phyloP scores from a whole-genome alignment of 495 filamentous ascomycete species.

The Daldinia decipiens region DNA sequence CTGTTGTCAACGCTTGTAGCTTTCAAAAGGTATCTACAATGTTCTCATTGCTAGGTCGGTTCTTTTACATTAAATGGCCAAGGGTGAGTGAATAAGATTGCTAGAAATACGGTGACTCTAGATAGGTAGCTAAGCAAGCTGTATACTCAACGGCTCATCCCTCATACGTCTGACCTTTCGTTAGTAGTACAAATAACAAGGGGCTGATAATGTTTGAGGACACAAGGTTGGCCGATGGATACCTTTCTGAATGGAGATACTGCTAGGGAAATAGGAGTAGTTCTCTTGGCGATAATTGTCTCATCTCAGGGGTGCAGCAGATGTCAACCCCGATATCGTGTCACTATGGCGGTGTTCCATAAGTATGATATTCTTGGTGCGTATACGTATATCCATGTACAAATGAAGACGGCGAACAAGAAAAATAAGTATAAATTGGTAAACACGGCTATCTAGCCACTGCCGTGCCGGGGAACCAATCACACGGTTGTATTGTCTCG shows the following conservation, averaged over 20 bases:
- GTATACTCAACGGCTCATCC: no score
- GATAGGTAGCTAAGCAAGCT: background rate
- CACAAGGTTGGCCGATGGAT: background rate
- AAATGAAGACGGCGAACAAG: background rate
- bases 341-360: background rate
- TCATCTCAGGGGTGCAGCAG: background rate
- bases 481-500: background rate
- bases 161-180: background rate
- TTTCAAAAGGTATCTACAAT: background rate
- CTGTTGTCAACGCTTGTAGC: background rate
- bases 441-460: background rate
- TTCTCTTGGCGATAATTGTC: background rate
- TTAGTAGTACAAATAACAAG: background rate
- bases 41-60: background rate
- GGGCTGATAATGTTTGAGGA: background rate
- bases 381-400: background rate
- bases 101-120: background rate
- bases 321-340: background rate
- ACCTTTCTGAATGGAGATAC: background rate
- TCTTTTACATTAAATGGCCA: background rate
- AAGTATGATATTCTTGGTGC: background rate
- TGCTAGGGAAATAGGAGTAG: background rate
- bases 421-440: slow-evolving; percentile 3
- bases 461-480: slow-evolving; percentile 11
- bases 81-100: background rate